These are phyloP conservation scores for Oehlia diaphana DNA, from an alignment of 192 early-diverging fungal genomes.

Conservation along the genomic window DNA sequence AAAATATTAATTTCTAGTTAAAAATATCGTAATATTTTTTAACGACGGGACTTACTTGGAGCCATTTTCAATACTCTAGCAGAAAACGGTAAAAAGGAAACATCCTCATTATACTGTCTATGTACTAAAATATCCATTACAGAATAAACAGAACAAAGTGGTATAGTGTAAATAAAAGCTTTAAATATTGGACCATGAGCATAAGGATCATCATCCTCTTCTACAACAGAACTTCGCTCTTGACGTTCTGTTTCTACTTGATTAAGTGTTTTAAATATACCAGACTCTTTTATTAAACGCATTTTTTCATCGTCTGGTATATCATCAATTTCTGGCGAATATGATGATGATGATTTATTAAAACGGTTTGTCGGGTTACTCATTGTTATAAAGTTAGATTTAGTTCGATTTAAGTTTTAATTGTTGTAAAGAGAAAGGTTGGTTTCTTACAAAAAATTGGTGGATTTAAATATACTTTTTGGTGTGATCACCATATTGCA, in stretches of 20 bases:
- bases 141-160: slow-evolving; percentile 29
- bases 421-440: too few relatives aligned
- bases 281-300: slow-evolving; percentile 33
- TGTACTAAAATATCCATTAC: slow-evolving; percentile 28
- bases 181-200: slow-evolving; percentile 7
- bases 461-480: too few relatives aligned
- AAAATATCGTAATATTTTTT: too few relatives aligned
- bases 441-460: too few relatives aligned
- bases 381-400: background rate
- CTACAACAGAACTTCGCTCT: background rate
- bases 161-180: slow-evolving; percentile 29
- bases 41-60: slow-evolving; percentile 13
- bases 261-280: background rate
- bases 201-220: background rate
- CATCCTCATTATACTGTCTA: slow-evolving; percentile 24
- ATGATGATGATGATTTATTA: background rate
- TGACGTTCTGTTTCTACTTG: background rate
- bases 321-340: slow-evolving; percentile 13
- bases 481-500: too few relatives aligned
- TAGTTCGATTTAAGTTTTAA: too few relatives aligned
- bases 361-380: background rate
- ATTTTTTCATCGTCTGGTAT: slow-evolving; percentile 38
- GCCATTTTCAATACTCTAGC: slow-evolving; percentile 9
- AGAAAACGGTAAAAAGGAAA: slow-evolving; percentile 7
- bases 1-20: background rate